Percentiles rank a stretch among this genome's conserved stretches.
Evolutionary conservation across 345 rosid species (phyloP).

Genomic region (Isatis tinctoria): DNA sequence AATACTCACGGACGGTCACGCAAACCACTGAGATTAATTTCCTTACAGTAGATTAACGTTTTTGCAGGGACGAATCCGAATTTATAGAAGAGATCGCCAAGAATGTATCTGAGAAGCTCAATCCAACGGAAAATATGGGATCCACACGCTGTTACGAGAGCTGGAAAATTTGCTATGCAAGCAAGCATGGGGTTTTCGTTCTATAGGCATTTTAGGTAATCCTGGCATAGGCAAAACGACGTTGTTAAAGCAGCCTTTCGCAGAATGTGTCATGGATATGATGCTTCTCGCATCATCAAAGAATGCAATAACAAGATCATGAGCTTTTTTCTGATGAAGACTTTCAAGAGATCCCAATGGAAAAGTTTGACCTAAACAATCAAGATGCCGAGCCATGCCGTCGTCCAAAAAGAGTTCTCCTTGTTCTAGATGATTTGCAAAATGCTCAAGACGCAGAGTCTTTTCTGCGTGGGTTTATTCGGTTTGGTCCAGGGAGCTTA

Average conservation of each 20-base stretch:
- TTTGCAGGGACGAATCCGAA: neutral
- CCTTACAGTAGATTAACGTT: neutral
- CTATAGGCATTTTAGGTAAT: slow-evolving; percentile 6
- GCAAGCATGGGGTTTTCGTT: slow-evolving; percentile 11
- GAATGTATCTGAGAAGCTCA: neutral
- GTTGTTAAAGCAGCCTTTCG: neutral
- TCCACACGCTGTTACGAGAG: neutral
- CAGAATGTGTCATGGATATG: neutral
- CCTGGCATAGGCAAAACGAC: slow-evolving; percentile 10
- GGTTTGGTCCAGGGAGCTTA: slow-evolving; percentile 12
- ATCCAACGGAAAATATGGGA: slow-evolving; percentile 8
- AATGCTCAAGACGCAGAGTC: neutral
- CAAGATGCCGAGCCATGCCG: neutral
- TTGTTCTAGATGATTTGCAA: slow-evolving; percentile 6
- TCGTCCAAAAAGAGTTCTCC: slow-evolving; percentile 1
- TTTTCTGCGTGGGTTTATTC: neutral
- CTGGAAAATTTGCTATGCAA: slow-evolving; percentile 9
- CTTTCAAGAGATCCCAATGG: neutral
- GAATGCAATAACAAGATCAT: neutral
- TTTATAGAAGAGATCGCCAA: neutral
- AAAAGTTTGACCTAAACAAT: slow-evolving; percentile 3
- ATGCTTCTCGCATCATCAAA: neutral
- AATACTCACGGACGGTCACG: too few relatives aligned
- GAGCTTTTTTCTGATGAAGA: neutral
- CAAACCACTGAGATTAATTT: too few relatives aligned